These are phyloP conservation scores for Lichtheimia hyalospora DNA, from an alignment of 371 early-diverging fungal species.

Conservation along the genomic window DNA sequence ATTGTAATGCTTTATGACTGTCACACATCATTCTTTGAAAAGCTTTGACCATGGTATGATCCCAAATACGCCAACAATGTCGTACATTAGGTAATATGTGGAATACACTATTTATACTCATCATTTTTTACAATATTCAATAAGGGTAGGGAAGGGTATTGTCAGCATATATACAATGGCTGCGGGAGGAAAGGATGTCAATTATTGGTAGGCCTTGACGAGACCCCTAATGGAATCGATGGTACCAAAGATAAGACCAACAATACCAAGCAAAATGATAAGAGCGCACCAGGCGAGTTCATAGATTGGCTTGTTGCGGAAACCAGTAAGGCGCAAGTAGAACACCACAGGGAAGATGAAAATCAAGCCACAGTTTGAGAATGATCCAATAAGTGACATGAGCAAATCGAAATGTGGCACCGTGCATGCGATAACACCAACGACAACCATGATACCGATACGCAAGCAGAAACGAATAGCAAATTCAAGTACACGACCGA, in stretches of 20 bases:
- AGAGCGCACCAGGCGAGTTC: constrained; percentile 60
- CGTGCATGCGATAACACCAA: constrained; percentile 64
- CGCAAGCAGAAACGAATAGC: constrained; percentile 58
- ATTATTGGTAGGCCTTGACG: constrained; percentile 38
- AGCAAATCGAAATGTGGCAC: constrained; percentile 81
- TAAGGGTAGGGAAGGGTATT: no score
- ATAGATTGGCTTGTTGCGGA: constrained; percentile 48
- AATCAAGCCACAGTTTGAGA: constrained; percentile 75
- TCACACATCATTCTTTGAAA: no score
- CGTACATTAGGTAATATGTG: no score
- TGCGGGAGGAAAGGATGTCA: no score
- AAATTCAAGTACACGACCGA: constrained; percentile 51
- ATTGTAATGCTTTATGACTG: no score
- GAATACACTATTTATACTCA: no score
- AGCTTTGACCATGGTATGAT: no score
- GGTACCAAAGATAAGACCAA: constrained; percentile 75
- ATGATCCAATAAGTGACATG: constrained; percentile 81
- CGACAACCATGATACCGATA: constrained; percentile 43
- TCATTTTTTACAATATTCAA: no score
- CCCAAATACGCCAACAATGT: no score
- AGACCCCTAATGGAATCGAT: constrained; percentile 63
- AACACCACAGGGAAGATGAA: constrained; percentile 84
- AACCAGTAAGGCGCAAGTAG: constrained; percentile 74
- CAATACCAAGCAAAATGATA: constrained; percentile 62
- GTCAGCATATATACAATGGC: no score